These are phyloP conservation scores for Aureobasidium mangrovei DNA, from an alignment of 2,329 filamentous ascomycete genomes.

Conservation along the genomic window DNA sequence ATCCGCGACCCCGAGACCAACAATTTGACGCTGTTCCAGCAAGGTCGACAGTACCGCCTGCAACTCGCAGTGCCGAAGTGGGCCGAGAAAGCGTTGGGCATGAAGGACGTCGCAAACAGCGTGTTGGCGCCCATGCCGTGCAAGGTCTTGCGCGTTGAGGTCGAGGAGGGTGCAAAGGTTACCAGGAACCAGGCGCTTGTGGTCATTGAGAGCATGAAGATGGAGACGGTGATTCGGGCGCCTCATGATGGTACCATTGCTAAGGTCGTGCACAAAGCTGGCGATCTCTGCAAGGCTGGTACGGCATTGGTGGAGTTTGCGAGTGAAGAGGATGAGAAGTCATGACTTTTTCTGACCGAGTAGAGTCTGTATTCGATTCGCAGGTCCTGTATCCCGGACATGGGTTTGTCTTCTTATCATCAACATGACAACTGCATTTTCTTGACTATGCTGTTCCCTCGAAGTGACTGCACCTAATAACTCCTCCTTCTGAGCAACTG, in stretches of 20 bases:
- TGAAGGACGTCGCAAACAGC: conserved; percentile 71
- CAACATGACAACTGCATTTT: too few relatives aligned
- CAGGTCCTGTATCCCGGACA: too few relatives aligned
- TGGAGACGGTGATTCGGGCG: conserved; percentile 47
- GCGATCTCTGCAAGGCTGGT: conserved; percentile 39
- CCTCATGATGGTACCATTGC: conserved; percentile 40
- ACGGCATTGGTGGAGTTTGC: conserved; percentile 39
- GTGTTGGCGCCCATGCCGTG: conserved; percentile 95
- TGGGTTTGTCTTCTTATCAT: too few relatives aligned
- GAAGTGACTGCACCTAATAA: too few relatives aligned
- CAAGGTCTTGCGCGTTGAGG: conserved; percentile 86
- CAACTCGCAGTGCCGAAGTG: conserved; percentile 56
- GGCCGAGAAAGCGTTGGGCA: conserved; percentile 78
- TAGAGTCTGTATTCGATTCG: too few relatives aligned
- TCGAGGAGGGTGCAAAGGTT: conserved; percentile 70
- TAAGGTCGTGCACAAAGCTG: conserved; percentile 41
- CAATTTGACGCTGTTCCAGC: conserved; percentile 63
- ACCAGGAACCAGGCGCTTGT: conserved; percentile 80
- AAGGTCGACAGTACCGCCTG: conserved; percentile 50
- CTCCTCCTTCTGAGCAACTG: too few relatives aligned
- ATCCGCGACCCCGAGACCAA: conserved; percentile 50
- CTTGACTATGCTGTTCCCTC: too few relatives aligned
- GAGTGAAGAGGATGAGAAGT: conserved; percentile 17
- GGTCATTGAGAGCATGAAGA: conserved; percentile 52
- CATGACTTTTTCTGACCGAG: too few relatives aligned